Base-by-base conservation (phyloP, 2,329 filamentous ascomycete species). In the Fusarium sp. region DNA sequence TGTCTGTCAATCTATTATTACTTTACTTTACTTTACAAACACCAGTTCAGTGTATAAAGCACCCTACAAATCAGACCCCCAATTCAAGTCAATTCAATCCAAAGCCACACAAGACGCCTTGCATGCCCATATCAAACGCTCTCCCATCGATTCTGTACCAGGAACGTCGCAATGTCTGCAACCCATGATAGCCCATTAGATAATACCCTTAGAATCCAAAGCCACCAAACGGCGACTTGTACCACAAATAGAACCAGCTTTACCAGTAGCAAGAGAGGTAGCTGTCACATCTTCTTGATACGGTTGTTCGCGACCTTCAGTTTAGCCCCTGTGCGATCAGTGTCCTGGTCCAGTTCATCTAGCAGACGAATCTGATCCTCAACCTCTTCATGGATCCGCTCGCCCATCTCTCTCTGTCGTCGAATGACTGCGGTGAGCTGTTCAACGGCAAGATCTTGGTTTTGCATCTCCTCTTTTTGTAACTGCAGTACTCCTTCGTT, bases 391-490 rank as follows among this genome's bases (percentile, higher is more conserved):
- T 93, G 89, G 78, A 96, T 95, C 64, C 90, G 88, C 52, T 94
- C 84, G 1, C 93, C 93, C 89, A 96, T 93, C 82, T 95, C 91
- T 79, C 89, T 91, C 84, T 96, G 92, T 66, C 92, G 85, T 54
- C 90, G 85, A 52, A 96, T 91, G 54, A 94, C 91, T 73, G 89
- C 90, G 4, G 89, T 87, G 63, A 96, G 83, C 75, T 90, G 86
- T 24, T 92, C 88, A 6, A 96, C 88, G 75, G 93, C 91, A 76
- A 91, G 81, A 74, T 96, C 94, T 79, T 97, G 94, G 73, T 93
- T 90, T 60, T 87, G 79, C 86, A 96, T 94, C 81, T 94, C 89
- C 78, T 93, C 88, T 76, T 90, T 87, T 81, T 96, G 94, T 69
- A 96, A 82, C 80, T 93, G 89, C 70, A 95, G 77, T 24, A 96